Conservation (phyloP, 345 rosid species). For the Camelina neglecta region DNA sequence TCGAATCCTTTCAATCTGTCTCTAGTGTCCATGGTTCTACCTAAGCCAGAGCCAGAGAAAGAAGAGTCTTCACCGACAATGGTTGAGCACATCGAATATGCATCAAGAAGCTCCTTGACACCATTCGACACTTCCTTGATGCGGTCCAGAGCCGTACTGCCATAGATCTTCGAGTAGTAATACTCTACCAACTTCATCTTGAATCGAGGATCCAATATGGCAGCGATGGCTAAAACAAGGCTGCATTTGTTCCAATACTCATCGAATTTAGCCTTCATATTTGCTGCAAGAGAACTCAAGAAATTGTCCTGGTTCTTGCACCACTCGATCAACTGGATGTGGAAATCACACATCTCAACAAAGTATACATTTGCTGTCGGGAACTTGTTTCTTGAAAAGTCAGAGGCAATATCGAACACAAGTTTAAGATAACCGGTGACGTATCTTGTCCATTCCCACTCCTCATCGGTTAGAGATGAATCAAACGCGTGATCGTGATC, state of each 20-base stretch:
- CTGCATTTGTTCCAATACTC: slow-evolving; percentile 90
- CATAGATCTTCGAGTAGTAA: slow-evolving; percentile 91
- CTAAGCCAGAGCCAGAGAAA: slow-evolving; percentile 72
- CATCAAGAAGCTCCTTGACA: slow-evolving; percentile 77
- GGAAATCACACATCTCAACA: slow-evolving; percentile 81
- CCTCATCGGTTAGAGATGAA: slow-evolving; percentile 64
- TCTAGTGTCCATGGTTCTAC: slow-evolving; percentile 61
- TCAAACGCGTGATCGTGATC: slow-evolving; percentile 64
- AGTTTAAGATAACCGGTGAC: slow-evolving; percentile 66
- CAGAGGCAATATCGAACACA: slow-evolving; percentile 61
- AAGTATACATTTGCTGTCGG: slow-evolving; percentile 89
- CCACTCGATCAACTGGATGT: slow-evolving; percentile 88
- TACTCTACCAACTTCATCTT: slow-evolving; percentile 96
- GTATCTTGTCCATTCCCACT: slow-evolving; percentile 81
- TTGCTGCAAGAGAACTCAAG: slow-evolving; percentile 62
- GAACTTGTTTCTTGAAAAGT: slow-evolving; percentile 60
- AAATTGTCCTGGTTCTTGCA: slow-evolving; percentile 79
- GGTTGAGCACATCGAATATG: slow-evolving; percentile 78
- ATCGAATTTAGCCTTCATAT: slow-evolving; percentile 86
- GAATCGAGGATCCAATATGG: slow-evolving; percentile 91
- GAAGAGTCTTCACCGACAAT: slow-evolving; percentile 81
- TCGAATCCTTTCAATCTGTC: slow-evolving; percentile 90
- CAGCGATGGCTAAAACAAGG: slow-evolving; percentile 83
- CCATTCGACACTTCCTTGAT: slow-evolving; percentile 87
- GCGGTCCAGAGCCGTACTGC: slow-evolving; percentile 81